phyloP scores from a whole-genome alignment of 2,329 filamentous ascomycete species.

The Zymoseptoria passerinii region DNA sequence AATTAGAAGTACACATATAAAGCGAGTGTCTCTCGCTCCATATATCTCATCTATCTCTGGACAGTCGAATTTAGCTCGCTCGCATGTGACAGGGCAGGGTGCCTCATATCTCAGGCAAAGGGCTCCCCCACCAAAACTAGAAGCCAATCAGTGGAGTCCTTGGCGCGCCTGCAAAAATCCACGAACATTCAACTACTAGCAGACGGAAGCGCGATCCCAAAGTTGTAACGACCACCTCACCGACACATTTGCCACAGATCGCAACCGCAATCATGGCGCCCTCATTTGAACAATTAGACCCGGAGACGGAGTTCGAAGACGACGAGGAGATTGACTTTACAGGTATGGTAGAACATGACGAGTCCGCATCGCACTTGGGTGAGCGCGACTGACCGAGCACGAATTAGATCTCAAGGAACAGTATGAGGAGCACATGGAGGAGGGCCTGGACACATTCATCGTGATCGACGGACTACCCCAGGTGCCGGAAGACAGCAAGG shows the following conservation, averaged over 20 bases:
- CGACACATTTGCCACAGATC: neutral
- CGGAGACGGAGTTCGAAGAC: conserved; percentile 76
- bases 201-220: neutral
- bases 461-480: conserved; percentile 89
- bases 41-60: no score
- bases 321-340: conserved; percentile 92
- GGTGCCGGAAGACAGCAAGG: conserved; percentile 82
- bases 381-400: conserved; percentile 7
- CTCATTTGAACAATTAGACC: conserved; percentile 79
- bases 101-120: no score
- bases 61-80: no score
- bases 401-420: conserved; percentile 72
- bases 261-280: conserved; percentile 60
- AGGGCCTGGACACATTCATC: conserved; percentile 92
- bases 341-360: neutral
- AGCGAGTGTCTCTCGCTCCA: no score
- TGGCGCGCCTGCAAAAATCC: neutral
- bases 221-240: neutral
- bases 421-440: conserved; percentile 91
- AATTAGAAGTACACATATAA: no score
- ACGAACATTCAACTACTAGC: neutral
- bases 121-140: no score
- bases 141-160: no score
- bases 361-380: neutral
- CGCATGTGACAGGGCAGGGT: no score